These are phyloP conservation scores for Puccinia horiana DNA, from an alignment of 1,284 basidiomycete genomes.

Conservation along the genomic window DNA sequence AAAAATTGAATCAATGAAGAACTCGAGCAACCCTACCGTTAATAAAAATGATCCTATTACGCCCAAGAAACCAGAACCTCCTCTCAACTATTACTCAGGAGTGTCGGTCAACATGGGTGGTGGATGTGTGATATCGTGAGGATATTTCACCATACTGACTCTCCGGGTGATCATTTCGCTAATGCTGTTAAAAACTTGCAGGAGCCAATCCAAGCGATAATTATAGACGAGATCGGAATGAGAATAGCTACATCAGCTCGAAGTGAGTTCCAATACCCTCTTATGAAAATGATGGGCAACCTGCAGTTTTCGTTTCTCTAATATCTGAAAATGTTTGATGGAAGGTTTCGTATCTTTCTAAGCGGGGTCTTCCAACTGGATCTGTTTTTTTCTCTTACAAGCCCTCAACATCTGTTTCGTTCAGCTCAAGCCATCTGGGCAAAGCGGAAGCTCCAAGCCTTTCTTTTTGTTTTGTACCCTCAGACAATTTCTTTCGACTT, in stretches of 20 bases:
- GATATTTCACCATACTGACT: not conserved
- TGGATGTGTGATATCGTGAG: slow-evolving; percentile 20
- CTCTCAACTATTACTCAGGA: not conserved
- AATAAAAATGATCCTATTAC: not conserved
- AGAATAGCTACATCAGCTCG: not conserved
- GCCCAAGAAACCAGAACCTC: not conserved
- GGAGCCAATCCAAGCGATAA: slow-evolving; percentile 12
- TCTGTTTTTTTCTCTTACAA: too few species aligned
- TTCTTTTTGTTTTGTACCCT: too few species aligned
- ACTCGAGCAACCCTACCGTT: not conserved
- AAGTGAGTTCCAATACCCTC: not conserved
- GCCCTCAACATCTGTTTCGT: too few species aligned
- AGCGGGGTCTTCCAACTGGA: too few species aligned
- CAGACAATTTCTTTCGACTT: too few species aligned
- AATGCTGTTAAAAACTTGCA: not conserved
- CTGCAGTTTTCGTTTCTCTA: too few species aligned
- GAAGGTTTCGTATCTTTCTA: too few species aligned
- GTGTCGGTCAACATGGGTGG: not conserved
- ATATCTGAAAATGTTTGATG: too few species aligned
- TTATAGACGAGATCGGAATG: not conserved
- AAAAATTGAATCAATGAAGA: slow-evolving; percentile 22
- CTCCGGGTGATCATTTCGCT: not conserved
- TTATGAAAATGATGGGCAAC: too few species aligned
- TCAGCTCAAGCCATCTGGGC: too few species aligned
- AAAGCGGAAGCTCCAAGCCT: too few species aligned